Evolutionary conservation across 441 rosid genomes (phyloP).

Genomic region (Adansonia grandidieri): DNA sequence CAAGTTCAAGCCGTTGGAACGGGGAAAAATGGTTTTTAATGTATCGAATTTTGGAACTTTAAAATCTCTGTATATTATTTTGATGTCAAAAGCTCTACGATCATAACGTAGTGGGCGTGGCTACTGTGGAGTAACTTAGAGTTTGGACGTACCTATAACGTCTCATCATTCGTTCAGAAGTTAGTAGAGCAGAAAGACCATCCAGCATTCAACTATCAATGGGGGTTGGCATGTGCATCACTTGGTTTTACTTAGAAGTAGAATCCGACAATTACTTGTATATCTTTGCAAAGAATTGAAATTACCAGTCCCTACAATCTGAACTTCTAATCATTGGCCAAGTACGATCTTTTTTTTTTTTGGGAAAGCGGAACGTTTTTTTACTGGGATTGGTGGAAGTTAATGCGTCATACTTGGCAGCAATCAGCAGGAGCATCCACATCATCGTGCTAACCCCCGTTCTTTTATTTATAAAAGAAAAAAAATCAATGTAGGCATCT

Average conservation of each 20-base stretch:
- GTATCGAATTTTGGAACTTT: too few species aligned
- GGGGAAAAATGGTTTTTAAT: too few species aligned
- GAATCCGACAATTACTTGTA: neutral
- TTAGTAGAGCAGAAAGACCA: neutral
- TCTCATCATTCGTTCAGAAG: neutral
- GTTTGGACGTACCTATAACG: too few species aligned
- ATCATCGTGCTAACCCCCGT: neutral
- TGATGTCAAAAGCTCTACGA: neutral
- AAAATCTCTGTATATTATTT: too few species aligned
- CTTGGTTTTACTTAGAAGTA: too few species aligned
- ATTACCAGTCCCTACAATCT: neutral
- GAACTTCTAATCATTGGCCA: neutral
- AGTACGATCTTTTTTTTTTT: too few species aligned
- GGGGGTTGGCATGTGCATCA: conserved; percentile 11
- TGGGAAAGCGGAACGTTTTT: too few species aligned
- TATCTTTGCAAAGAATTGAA: neutral
- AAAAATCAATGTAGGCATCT: neutral
- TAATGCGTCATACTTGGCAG: neutral
- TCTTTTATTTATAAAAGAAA: too few species aligned
- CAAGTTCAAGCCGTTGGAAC: too few species aligned
- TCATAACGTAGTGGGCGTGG: neutral
- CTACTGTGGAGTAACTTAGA: neutral
- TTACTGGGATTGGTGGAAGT: neutral
- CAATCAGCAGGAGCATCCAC: neutral
- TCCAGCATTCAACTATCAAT: neutral